A percentile compares a stretch with the other conserved stretches of the same genome.
Conservation (phyloP, 495 filamentous ascomycete species). For the Jackrogersella multiformis region DNA sequence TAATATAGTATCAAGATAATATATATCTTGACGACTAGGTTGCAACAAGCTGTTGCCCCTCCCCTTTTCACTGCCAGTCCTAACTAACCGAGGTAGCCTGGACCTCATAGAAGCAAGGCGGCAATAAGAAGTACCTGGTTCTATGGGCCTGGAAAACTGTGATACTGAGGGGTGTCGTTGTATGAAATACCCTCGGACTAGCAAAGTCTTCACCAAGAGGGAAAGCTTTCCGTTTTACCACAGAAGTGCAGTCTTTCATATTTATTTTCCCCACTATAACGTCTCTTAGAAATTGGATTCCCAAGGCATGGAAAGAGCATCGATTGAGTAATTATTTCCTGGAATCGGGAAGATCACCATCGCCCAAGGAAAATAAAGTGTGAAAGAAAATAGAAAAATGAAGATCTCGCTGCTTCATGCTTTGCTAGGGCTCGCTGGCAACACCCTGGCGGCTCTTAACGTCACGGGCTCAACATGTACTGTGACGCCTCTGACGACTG, state of each 20-base stretch:
- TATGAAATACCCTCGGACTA: conserved; percentile 14
- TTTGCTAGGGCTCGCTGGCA: conserved; percentile 25
- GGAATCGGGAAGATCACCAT: background rate
- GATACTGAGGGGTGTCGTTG: conserved; percentile 18
- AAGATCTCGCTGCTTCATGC: conserved; percentile 19
- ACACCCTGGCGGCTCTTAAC: conserved; percentile 42
- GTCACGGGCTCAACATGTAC: conserved; percentile 52
- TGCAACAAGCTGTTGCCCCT: conserved; percentile 12
- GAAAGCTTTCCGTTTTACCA: conserved; percentile 6
- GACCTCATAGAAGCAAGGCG: conserved; percentile 25
- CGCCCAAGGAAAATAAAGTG: background rate
- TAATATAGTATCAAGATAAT: conserved; percentile 34
- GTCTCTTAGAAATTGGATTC: background rate
- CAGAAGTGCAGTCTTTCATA: conserved; percentile 2
- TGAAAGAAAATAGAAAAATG: conserved; percentile 19
- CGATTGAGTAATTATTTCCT: conserved; percentile 12
- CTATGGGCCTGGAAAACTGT: conserved; percentile 15
- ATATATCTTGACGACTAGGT: conserved; percentile 18
- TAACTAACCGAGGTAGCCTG: conserved; percentile 28
- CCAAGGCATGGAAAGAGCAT: conserved; percentile 13
- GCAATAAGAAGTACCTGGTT: conserved; percentile 30
- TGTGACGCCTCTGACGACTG: conserved; percentile 44
- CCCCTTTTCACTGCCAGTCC: conserved; percentile 6
- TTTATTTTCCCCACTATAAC: conserved; percentile 4
- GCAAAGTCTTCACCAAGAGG: conserved; percentile 8